Evolutionary conservation across 2,329 filamentous ascomycete genomes (phyloP).

Genomic region (Teratosphaeria viscida): DNA sequence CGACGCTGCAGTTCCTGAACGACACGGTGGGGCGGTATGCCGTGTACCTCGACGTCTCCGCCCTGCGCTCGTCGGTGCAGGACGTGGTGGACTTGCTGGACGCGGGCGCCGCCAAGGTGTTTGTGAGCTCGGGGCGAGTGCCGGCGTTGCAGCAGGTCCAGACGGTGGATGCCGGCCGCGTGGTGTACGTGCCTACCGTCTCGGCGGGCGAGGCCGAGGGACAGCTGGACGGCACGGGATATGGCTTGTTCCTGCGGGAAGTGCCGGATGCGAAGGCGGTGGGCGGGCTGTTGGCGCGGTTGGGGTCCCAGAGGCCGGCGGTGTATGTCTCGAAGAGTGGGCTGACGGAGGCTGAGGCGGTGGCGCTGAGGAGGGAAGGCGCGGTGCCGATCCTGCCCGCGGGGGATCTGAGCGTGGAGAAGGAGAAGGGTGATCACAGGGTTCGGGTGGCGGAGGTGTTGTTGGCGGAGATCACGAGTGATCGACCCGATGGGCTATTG

Average conservation of each 20-base stretch:
- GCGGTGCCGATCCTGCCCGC: conserved; percentile 66
- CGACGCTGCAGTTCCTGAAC: conserved; percentile 43
- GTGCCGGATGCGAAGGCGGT: conserved; percentile 31
- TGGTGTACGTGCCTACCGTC: conserved; percentile 40
- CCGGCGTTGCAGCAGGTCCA: conserved; percentile 41
- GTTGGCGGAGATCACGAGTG: conserved; percentile 64
- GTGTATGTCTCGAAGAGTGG: conserved; percentile 41
- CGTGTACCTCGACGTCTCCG: conserved; percentile 68
- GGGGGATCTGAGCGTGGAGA: conserved; percentile 55
- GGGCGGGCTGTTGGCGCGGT: conserved; percentile 39
- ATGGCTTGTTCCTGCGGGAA: conserved; percentile 35
- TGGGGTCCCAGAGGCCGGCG: conserved; percentile 38
- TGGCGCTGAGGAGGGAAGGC: conserved; percentile 33
- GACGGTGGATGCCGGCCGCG: conserved; percentile 44
- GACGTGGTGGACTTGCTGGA: conserved; percentile 75
- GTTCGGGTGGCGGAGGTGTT: conserved; percentile 63
- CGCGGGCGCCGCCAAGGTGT: conserved; percentile 72
- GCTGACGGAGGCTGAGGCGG: conserved; percentile 29
- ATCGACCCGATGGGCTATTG: conserved; percentile 72
- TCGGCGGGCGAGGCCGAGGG: conserved; percentile 35
- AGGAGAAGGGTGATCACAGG: conserved; percentile 46
- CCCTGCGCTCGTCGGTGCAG: conserved; percentile 51
- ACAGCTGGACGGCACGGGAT: conserved; percentile 34
- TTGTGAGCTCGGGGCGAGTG: conserved; percentile 64
- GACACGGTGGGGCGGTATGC: conserved; percentile 45